phyloP scores from a whole-genome alignment of 139 green algal species.

The Volvox africanus region DNA sequence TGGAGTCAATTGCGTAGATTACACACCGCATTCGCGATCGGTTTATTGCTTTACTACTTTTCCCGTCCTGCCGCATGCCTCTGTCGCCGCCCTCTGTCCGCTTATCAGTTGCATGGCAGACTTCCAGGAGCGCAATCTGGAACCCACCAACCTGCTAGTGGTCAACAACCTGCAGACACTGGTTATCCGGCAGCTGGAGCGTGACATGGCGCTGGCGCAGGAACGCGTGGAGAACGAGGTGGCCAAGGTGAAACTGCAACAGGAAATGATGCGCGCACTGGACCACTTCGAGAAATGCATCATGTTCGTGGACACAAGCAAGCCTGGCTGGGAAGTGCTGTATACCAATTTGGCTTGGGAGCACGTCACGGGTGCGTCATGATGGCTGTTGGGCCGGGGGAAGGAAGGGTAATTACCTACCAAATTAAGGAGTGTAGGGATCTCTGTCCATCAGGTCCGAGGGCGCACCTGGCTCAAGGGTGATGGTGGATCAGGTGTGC shows the following conservation, averaged over 20 bases:
- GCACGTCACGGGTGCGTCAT: conserved; percentile 43
- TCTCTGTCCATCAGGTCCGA: too few species aligned
- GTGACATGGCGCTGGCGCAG: conserved; percentile 42
- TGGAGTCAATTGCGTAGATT: too few species aligned
- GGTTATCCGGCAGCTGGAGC: conserved; percentile 52
- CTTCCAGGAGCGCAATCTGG: conserved; percentile 19
- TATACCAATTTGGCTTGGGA: conserved; percentile 50
- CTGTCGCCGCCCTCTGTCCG: too few species aligned
- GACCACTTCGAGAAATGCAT: conserved; percentile 54
- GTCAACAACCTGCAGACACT: conserved; percentile 52
- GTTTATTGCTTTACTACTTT: too few species aligned
- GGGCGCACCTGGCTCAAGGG: too few species aligned
- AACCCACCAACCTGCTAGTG: conserved; percentile 49
- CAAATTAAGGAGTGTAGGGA: too few species aligned
- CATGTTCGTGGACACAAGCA: conserved; percentile 53
- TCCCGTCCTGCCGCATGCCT: too few species aligned
- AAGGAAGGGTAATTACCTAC: too few species aligned
- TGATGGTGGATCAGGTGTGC: too few species aligned
- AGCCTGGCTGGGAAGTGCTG: conserved; percentile 45
- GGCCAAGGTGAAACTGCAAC: conserved; percentile 42
- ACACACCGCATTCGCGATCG: too few species aligned
- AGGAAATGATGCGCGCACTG: conserved; percentile 54
- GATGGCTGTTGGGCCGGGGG: too few species aligned
- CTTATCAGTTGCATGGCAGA: conserved; percentile 45
- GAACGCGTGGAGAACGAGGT: conserved; percentile 31